These are phyloP conservation scores for Diaporthe citri DNA, from an alignment of 2,329 filamentous ascomycete species.

Conservation along the genomic window DNA sequence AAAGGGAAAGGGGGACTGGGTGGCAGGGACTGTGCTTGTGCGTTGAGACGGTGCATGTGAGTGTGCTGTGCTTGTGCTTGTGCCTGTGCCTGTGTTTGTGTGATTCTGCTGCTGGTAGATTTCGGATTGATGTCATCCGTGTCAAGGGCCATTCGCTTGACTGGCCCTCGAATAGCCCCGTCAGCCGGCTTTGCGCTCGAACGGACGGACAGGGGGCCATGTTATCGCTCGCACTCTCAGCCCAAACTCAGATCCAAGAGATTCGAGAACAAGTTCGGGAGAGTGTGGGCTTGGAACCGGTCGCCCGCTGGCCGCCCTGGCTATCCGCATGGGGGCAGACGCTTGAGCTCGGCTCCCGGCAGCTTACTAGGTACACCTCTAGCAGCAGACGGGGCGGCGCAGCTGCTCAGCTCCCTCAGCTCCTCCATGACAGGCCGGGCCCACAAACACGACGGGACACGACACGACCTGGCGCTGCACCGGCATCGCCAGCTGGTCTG, in stretches of 20 bases:
- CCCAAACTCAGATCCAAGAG: constrained; percentile 5
- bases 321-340: constrained; percentile 16
- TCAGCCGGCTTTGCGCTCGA: constrained; percentile 9
- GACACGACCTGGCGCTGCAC: constrained; percentile 23
- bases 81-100: constrained; percentile 11
- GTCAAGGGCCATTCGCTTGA: constrained; percentile 11
- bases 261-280: constrained; percentile 32
- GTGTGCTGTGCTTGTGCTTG: background rate
- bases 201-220: background rate
- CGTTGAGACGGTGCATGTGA: background rate
- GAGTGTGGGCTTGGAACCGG: constrained; percentile 17
- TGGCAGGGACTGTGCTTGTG: constrained; percentile 19
- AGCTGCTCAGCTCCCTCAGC: constrained; percentile 15
- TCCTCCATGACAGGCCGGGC: constrained; percentile 12
- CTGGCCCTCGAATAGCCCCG: constrained; percentile 1
- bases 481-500: constrained; percentile 26
- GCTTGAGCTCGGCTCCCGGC: constrained; percentile 32
- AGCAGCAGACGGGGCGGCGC: constrained; percentile 18
- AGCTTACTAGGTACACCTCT: background rate
- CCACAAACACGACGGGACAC: constrained; percentile 2
- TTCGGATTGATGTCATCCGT: constrained; percentile 31
- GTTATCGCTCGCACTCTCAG: constrained; percentile 2
- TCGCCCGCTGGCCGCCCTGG: constrained; percentile 18
- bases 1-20: background rate
- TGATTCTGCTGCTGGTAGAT: constrained; percentile 9